Conservation (phyloP, 495 filamentous ascomycete species). For the Trypethelium eluteriae region DNA sequence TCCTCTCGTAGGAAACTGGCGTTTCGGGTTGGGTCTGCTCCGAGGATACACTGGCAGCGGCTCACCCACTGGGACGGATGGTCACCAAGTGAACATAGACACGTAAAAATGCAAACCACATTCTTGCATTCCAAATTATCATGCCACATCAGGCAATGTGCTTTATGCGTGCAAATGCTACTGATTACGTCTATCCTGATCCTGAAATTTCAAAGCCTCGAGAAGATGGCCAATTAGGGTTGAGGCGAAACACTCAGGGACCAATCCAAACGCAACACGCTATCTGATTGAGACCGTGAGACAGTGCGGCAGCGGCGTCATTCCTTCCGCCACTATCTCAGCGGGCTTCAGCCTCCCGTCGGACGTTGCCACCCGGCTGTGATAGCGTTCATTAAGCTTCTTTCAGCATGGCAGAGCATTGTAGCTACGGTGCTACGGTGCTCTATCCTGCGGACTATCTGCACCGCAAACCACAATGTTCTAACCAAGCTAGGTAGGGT, state of each 20-base stretch:
- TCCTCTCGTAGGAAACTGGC: background rate
- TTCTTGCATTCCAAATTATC: conserved; percentile 9
- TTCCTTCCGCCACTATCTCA: background rate
- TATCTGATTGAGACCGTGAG: background rate
- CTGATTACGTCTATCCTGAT: background rate
- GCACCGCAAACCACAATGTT: too few species aligned
- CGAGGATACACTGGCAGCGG: background rate
- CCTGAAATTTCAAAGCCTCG: background rate
- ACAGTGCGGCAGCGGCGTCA: background rate
- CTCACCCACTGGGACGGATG: background rate
- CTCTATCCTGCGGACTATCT: too few species aligned
- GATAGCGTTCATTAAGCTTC: too few species aligned
- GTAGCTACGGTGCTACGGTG: too few species aligned
- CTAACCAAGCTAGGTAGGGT: too few species aligned
- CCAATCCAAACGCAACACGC: background rate
- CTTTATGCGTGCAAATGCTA: background rate
- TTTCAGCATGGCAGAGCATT: too few species aligned
- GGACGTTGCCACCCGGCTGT: background rate
- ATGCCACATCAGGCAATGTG: background rate
- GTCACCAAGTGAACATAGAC: background rate
- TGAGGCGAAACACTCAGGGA: background rate
- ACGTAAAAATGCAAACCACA: background rate
- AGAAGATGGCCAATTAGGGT: background rate
- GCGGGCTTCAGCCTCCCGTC: background rate
- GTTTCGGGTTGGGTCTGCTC: background rate